Evolutionary conservation across 83 land plant genomes (phyloP).

Genomic region (Diphasiastrum complanatum): DNA sequence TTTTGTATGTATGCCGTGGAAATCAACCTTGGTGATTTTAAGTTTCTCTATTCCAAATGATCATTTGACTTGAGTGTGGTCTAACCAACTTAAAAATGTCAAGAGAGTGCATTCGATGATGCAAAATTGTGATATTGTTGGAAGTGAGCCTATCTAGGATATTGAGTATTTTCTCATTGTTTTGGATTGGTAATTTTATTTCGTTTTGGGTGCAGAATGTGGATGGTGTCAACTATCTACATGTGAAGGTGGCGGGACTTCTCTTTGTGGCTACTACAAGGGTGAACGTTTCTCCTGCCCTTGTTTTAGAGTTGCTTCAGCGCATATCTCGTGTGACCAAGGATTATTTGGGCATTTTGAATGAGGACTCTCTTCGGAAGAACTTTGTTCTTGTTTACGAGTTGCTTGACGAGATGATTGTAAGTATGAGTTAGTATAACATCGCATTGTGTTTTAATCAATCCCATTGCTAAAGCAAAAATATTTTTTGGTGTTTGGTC

Average conservation of each 20-base stretch:
- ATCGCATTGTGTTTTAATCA: too few relatives aligned
- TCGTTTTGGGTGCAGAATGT: conserved; percentile 54
- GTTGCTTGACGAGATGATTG: conserved; percentile 93
- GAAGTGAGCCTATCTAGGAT: too few relatives aligned
- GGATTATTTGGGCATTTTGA: conserved; percentile 91
- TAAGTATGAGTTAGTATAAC: too few relatives aligned
- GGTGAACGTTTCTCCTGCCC: conserved; percentile 81
- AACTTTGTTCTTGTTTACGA: conserved; percentile 98
- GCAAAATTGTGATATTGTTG: too few relatives aligned
- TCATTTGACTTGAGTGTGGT: too few relatives aligned
- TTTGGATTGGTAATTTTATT: background rate
- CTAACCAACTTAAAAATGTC: too few relatives aligned
- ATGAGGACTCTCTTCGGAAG: conserved; percentile 84
- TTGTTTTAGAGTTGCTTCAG: conserved; percentile 89
- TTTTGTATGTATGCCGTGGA: too few relatives aligned
- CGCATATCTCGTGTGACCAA: conserved; percentile 92
- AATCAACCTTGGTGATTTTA: too few relatives aligned
- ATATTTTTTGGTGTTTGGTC: too few relatives aligned
- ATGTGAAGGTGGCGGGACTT: conserved; percentile 90
- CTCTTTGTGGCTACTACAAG: conserved; percentile 95
- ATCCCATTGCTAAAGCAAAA: too few relatives aligned
- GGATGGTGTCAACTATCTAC: conserved; percentile 92
- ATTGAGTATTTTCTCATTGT: conserved; percentile 1
- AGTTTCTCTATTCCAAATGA: too few relatives aligned
- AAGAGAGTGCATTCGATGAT: too few relatives aligned